These are phyloP conservation scores for Rheum nobile DNA, from an alignment of 148 eudicot genomes.

Conservation along the genomic window DNA sequence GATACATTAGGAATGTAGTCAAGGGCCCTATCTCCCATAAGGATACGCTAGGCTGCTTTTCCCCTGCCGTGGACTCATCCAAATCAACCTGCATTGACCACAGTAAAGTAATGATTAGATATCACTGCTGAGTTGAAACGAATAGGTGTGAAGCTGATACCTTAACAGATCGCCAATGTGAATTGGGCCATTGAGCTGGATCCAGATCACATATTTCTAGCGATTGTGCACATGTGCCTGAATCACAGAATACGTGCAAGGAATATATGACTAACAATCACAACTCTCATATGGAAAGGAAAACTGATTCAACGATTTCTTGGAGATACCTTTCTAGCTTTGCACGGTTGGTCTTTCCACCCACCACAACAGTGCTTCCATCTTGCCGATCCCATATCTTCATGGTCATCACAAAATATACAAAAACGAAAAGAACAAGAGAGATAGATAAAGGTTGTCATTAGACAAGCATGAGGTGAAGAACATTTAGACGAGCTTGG, in stretches of 20 bases:
- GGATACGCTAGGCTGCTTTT: slow-evolving; percentile 70
- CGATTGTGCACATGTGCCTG: slow-evolving; percentile 90
- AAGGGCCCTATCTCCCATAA: slow-evolving; percentile 83
- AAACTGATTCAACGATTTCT: neutral
- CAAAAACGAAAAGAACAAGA: no score
- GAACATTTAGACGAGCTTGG: no score
- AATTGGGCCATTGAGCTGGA: slow-evolving; percentile 63
- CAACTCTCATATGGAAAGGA: neutral
- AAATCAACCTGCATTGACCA: slow-evolving; percentile 58
- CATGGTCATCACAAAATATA: slow-evolving; percentile 8
- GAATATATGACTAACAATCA: neutral
- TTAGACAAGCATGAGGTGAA: slow-evolving; percentile 9
- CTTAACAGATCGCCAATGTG: slow-evolving; percentile 95
- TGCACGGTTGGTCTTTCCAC: slow-evolving; percentile 96
- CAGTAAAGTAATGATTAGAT: neutral
- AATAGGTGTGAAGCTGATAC: slow-evolving; percentile 24
- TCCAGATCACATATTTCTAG: slow-evolving; percentile 63
- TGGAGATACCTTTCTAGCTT: no score
- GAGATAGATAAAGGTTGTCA: neutral
- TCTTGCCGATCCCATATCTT: slow-evolving; percentile 98
- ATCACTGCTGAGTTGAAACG: slow-evolving; percentile 19
- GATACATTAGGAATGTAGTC: slow-evolving; percentile 78
- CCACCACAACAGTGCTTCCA: slow-evolving; percentile 74
- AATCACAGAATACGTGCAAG: neutral
- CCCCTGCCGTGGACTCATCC: slow-evolving; percentile 87